These are phyloP conservation scores for Candida stauntonica DNA, from an alignment of 805 yeast species.

Conservation along the genomic window DNA sequence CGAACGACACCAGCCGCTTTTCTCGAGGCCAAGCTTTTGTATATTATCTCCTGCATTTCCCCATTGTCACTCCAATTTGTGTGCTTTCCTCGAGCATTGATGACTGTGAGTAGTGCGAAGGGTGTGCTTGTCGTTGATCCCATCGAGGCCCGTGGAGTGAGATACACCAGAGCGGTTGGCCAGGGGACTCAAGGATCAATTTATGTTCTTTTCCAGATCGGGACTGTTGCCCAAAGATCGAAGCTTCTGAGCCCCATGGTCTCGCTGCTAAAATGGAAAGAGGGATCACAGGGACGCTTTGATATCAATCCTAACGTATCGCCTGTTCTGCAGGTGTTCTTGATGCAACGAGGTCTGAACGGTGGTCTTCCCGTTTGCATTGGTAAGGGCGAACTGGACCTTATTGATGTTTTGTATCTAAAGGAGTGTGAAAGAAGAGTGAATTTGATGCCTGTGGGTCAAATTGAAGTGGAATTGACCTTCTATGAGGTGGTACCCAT, in stretches of 20 bases:
- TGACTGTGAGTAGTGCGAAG: constrained; percentile 13
- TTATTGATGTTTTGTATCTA: constrained; percentile 16
- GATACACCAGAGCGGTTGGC: background rate
- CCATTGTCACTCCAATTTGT: too few species aligned
- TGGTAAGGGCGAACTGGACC: constrained; percentile 15
- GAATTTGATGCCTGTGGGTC: constrained; percentile 13
- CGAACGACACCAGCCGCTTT: too few species aligned
- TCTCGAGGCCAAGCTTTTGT: too few species aligned
- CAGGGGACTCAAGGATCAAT: constrained; percentile 1
- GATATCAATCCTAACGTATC: constrained; percentile 16
- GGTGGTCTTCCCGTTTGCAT: constrained; percentile 16
- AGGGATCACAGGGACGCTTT: constrained; percentile 24
- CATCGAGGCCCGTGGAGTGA: constrained; percentile 18
- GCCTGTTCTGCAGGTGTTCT: constrained; percentile 14
- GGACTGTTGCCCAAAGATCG: constrained; percentile 17
- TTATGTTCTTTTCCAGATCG: constrained; percentile 24
- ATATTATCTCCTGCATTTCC: too few species aligned
- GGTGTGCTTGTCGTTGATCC: constrained; percentile 27
- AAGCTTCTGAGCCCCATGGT: background rate
- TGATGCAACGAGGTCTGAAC: constrained; percentile 16
- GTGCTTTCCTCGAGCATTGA: background rate
- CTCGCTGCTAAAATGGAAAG: constrained; percentile 17
- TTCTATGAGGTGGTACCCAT: constrained; percentile 24
- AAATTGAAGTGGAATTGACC: constrained; percentile 22
- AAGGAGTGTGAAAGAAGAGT: constrained; percentile 16